Evolutionary conservation across 2,329 filamentous ascomycete genomes (phyloP), one percentile per base, ranked within the genome.

Genomic region (Penicillium sp.): DNA sequence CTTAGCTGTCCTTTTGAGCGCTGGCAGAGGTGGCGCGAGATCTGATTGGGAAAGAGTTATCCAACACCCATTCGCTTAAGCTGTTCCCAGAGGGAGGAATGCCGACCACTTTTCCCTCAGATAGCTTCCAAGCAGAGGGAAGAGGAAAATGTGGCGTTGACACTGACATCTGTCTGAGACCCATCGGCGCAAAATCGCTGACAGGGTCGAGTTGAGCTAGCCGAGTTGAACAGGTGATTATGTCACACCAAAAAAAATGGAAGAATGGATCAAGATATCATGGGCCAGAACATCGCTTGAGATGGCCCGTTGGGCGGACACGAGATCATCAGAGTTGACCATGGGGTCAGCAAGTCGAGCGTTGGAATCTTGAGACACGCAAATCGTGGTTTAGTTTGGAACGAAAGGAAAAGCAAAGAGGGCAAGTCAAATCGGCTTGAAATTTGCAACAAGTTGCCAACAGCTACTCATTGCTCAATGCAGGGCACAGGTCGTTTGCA

Each of bases 401-500:
- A 48, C 21, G 35, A 45, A 19, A 23, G 8, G 23, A 49, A 41
- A 31, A 29, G 31, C 44, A 44, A 21, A 31, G 38, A 38, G 21
- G 44, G 5, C 46, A 55, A 15, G 35, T 58, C 29, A 46, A 26
- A 41, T 17, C 35, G 2, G 9, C 15, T 41, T 41, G 35, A 15
- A 13, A 41, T 15, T 41, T 41, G 35, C 35, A 41, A 41, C 35
- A 41, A 38, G 35, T 41, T 41, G 35, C 35, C 11, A 41, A 15
- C 15, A 9, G 31, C 19, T 19, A 21, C 44, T 38, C 35, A 29
- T 13, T 41, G 47, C 45, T 62, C 53, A 57, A 64, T 65, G 65
- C 64, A 65, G 63, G 64, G 63, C 51, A 57, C 57, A 68, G 60
- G 50, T 63, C 62, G 60, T 57, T 55, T 67, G 61, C 65, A 57